Evolutionary conservation across 768 basidiomycete genomes (phyloP).

Genomic region (Leccinum uliginosum): DNA sequence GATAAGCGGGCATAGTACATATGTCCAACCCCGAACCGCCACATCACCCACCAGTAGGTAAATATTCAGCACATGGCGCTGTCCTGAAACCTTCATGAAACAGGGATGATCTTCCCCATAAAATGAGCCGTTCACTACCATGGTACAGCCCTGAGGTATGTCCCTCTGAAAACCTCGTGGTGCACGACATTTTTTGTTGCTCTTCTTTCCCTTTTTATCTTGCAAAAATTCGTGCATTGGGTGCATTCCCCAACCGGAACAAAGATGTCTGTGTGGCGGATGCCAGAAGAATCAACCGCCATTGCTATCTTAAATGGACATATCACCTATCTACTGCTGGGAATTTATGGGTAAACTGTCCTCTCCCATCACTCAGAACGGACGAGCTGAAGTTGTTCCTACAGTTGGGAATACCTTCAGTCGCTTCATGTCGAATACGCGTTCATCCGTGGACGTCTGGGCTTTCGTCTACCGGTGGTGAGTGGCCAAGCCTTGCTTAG

Average conservation of each 20-base stretch:
- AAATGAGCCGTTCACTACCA: not conserved
- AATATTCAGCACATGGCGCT: not conserved
- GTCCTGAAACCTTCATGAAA: constrained; percentile 9
- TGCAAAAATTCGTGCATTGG: not conserved
- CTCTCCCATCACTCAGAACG: not conserved
- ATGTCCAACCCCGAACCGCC: not conserved
- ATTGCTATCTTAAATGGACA: not conserved
- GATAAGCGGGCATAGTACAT: not conserved
- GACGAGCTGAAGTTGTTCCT: not conserved
- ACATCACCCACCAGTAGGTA: not conserved
- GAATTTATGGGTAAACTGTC: constrained; percentile 18
- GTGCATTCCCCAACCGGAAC: not conserved
- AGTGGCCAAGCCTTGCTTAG: constrained; percentile 1
- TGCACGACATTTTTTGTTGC: not conserved
- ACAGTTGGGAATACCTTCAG: constrained; percentile 23
- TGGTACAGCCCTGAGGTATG: not conserved
- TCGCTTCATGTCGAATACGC: constrained; percentile 15
- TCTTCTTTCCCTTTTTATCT: not conserved
- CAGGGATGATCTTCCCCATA: not conserved
- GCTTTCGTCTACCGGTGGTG: constrained; percentile 20
- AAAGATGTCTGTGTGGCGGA: constrained; percentile 2
- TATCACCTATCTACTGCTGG: constrained; percentile 10
- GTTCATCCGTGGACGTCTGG: constrained; percentile 9
- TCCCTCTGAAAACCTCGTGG: not conserved
- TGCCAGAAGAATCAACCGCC: not conserved